Conservation (phyloP, 2,329 filamentous ascomycete genomes). For the Cytospora piceicola region DNA sequence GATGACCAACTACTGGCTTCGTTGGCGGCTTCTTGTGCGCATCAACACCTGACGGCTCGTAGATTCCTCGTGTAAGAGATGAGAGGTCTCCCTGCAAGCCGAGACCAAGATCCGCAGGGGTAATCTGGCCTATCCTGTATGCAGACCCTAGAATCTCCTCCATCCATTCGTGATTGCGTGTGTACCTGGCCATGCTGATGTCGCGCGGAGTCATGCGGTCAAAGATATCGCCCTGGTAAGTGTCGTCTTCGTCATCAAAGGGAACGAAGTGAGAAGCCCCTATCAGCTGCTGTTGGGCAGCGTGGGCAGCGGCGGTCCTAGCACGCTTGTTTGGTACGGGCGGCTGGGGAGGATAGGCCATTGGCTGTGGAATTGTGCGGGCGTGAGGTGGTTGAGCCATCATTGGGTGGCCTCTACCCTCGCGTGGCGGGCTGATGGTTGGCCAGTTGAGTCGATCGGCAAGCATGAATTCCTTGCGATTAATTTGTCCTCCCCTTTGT, state of each 20-base stretch:
- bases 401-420: conserved; percentile 55
- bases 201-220: conserved; percentile 89
- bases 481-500: conserved; percentile 77
- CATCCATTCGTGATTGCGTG: conserved; percentile 98
- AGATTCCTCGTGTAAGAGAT: conserved; percentile 80
- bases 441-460: conserved; percentile 91
- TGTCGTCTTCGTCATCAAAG: conserved; percentile 89
- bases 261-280: conserved; percentile 31
- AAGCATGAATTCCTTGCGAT: conserved; percentile 93
- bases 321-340: conserved; percentile 59
- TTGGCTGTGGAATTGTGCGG: conserved; percentile 59
- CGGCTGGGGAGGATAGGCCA: conserved; percentile 64
- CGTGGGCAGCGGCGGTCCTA: conserved; percentile 48
- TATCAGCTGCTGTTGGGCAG: conserved; percentile 42
- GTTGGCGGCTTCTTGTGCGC: conserved; percentile 51
- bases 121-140: conserved; percentile 82
- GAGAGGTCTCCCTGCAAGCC: conserved; percentile 84
- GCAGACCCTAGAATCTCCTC: conserved; percentile 93
- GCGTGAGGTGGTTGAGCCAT: conserved; percentile 49
- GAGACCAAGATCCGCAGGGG: conserved; percentile 83
- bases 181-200: conserved; percentile 83
- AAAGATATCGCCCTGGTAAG: conserved; percentile 83
- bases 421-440: conserved; percentile 71
- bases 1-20: conserved; percentile 65
- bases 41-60: conserved; percentile 66